Conservation (phyloP, 768 basidiomycete species). For the Rossbeevera mucosa region DNA sequence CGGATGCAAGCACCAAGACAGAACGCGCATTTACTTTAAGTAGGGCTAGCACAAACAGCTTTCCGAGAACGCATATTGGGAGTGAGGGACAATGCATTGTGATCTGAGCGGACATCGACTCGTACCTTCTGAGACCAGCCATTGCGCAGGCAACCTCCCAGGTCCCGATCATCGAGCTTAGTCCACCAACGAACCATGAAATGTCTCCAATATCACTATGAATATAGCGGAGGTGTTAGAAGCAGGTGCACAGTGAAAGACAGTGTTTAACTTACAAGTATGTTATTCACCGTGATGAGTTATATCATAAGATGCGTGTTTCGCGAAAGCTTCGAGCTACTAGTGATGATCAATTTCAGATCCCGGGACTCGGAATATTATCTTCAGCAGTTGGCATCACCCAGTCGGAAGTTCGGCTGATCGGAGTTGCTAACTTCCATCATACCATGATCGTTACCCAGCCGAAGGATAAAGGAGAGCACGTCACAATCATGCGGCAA, state of each 20-base stretch:
- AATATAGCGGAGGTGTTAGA: not conserved
- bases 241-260: not conserved
- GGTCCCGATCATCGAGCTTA: not conserved
- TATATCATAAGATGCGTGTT: not conserved
- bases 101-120: not conserved
- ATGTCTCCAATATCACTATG: not conserved
- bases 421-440: no score
- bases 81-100: not conserved
- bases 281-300: not conserved
- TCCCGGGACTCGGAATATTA: no score
- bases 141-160: not conserved
- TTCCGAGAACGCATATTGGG: not conserved
- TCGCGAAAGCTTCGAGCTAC: no score
- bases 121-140: not conserved
- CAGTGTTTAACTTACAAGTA: not conserved
- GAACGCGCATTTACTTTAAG: not conserved
- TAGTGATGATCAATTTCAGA: no score
- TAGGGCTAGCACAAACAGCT: not conserved
- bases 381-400: no score
- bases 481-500: conserved; percentile 47
- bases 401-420: no score
- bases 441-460: conserved; percentile 1
- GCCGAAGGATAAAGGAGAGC: conserved; percentile 18
- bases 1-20: not conserved
- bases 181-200: not conserved